These are phyloP conservation scores for Ogataea corticis DNA, from an alignment of 805 yeast genomes.

Conservation along the genomic window DNA sequence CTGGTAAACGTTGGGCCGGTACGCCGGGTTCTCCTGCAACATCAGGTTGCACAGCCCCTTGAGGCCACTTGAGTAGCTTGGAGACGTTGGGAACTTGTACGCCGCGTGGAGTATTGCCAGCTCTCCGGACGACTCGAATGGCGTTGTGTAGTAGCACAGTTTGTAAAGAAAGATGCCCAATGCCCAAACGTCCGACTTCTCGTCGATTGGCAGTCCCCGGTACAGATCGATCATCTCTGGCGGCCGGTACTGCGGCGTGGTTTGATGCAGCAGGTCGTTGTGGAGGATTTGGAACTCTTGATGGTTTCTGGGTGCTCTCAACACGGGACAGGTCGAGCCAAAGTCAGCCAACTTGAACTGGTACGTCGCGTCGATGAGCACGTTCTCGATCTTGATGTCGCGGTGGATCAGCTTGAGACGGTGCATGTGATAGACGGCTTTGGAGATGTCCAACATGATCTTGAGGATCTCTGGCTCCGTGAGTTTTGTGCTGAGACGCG, in stretches of 20 bases:
- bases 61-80: constrained; percentile 68
- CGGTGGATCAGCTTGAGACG: constrained; percentile 77
- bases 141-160: constrained; percentile 89
- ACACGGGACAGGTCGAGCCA: constrained; percentile 77
- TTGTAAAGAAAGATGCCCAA: constrained; percentile 89
- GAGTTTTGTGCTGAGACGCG: constrained; percentile 75
- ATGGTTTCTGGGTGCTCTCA: constrained; percentile 73
- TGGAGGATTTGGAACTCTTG: constrained; percentile 74
- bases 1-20: constrained; percentile 87
- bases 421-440: constrained; percentile 87
- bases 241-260: constrained; percentile 93
- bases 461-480: constrained; percentile 73
- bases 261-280: constrained; percentile 83
- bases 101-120: constrained; percentile 84
- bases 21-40: constrained; percentile 78
- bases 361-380: constrained; percentile 68
- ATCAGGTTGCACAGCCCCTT: constrained; percentile 74
- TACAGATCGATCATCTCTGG: constrained; percentile 96
- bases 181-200: constrained; percentile 96
- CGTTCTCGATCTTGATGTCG: constrained; percentile 94
- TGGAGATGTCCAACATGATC: constrained; percentile 79
- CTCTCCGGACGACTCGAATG: constrained; percentile 87
- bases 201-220: constrained; percentile 81
- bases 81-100: constrained; percentile 71
- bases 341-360: constrained; percentile 88